Percentiles rank a stretch among this genome's conserved stretches.
These are phyloP conservation scores for Didymella arachidicola DNA, from an alignment of 2,329 filamentous ascomycete genomes.

Conservation along the genomic window DNA sequence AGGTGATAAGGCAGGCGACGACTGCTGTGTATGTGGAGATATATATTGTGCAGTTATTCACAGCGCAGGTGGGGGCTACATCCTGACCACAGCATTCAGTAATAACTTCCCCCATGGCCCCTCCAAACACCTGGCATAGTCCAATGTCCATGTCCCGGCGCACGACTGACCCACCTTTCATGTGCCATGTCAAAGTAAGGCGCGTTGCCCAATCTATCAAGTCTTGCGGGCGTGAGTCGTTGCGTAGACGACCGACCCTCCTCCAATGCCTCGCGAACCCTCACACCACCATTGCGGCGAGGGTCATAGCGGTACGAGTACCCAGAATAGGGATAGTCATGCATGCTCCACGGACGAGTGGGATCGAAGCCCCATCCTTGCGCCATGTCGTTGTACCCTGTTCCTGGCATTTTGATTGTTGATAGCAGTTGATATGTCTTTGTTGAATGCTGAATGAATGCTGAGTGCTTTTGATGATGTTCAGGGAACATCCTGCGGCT, in stretches of 20 bases:
- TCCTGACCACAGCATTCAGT: background rate
- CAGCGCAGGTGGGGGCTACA: too few relatives aligned
- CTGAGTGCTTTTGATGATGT: background rate
- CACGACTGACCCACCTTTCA: background rate
- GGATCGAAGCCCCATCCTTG: background rate
- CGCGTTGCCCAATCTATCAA: background rate
- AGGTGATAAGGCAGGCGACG: too few relatives aligned
- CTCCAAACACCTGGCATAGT: background rate
- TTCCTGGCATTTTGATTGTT: background rate
- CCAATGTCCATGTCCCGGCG: background rate
- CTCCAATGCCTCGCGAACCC: background rate
- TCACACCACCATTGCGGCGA: background rate
- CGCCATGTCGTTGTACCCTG: slow-evolving; percentile 3
- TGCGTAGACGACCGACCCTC: background rate
- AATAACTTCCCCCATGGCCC: background rate
- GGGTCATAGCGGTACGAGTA: background rate
- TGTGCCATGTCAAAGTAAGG: background rate
- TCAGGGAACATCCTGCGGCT: background rate
- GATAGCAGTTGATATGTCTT: too few relatives aligned
- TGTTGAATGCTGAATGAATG: background rate
- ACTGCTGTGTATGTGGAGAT: too few relatives aligned
- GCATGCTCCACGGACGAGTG: background rate
- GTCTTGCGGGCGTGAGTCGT: background rate
- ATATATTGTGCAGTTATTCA: too few relatives aligned
- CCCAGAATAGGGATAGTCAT: background rate